Conservation (phyloP, 163 green algal genomes). For the Scenedesmus sp. region DNA sequence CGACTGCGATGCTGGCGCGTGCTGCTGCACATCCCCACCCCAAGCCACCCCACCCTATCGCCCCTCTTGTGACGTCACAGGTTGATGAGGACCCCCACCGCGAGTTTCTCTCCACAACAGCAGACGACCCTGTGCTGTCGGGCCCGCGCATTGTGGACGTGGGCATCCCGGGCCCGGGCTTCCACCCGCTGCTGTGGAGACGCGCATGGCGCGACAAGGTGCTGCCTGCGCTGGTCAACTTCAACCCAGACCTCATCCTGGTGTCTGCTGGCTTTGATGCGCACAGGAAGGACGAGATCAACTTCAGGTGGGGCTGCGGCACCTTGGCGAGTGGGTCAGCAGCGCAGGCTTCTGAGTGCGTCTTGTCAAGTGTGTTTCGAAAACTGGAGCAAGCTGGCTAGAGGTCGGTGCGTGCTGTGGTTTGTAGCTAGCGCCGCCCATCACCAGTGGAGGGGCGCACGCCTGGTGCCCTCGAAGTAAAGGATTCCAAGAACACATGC, state of each 20-base stretch:
- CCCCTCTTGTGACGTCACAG: constrained; percentile 2
- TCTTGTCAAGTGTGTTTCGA: too few species aligned
- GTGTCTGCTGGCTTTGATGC: constrained; percentile 96
- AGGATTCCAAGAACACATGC: too few species aligned
- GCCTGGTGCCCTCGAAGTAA: too few species aligned
- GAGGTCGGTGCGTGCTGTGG: not conserved
- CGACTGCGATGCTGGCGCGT: not conserved
- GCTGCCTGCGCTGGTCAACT: constrained; percentile 83
- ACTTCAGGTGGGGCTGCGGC: constrained; percentile 62
- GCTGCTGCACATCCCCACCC: not conserved
- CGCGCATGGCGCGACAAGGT: constrained; percentile 93
- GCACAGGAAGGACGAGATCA: constrained; percentile 93
- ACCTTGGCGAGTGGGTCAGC: not conserved
- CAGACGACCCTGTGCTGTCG: constrained; percentile 50
- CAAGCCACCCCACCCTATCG: not conserved
- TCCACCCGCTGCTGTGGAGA: constrained; percentile 78
- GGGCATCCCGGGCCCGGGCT: constrained; percentile 82
- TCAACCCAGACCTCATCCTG: constrained; percentile 92
- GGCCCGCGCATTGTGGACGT: constrained; percentile 66
- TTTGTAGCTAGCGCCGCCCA: not conserved
- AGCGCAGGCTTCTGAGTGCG: not conserved
- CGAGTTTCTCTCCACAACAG: constrained; percentile 73
- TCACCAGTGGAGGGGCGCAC: too few species aligned
- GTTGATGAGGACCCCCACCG: constrained; percentile 76
- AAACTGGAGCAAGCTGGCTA: too few species aligned